These are phyloP conservation scores for Kodamaea plutei DNA, from an alignment of 1,139 yeast species.

Conservation along the genomic window DNA sequence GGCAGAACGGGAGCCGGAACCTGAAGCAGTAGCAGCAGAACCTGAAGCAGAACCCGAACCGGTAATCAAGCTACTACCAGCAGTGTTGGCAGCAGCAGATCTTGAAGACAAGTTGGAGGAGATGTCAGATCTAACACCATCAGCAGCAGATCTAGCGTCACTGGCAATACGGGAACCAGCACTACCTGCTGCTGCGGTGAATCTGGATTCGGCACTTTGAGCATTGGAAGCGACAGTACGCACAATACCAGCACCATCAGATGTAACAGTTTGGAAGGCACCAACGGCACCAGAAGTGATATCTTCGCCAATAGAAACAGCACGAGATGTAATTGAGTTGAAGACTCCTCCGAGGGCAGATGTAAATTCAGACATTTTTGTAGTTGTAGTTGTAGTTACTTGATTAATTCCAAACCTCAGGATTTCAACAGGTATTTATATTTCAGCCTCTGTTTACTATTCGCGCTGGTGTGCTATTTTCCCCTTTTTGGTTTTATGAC, in stretches of 20 bases:
- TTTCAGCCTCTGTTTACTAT: not conserved
- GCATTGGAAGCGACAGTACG: conserved; percentile 5
- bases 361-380: conserved; percentile 7
- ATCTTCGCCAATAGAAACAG: conserved; percentile 11
- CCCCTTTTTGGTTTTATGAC: no score
- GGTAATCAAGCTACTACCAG: conserved; percentile 12
- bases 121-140: conserved; percentile 2
- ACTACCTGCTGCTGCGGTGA: not conserved
- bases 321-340: conserved; percentile 14
- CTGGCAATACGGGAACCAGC: not conserved
- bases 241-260: conserved; percentile 7
- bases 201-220: conserved; percentile 3
- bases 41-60: conserved; percentile 11
- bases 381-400: no score
- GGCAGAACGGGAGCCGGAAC: conserved; percentile 11
- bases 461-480: no score
- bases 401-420: no score
- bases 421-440: no score
- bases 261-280: conserved; percentile 7
- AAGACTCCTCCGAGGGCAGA: conserved; percentile 11
- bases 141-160: conserved; percentile 4
- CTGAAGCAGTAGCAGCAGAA: conserved; percentile 8
- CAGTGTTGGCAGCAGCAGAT: conserved; percentile 9
- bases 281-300: conserved; percentile 12
- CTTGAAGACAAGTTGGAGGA: conserved; percentile 4